Evolutionary conservation across 345 rosid species (phyloP).

Genomic region (Erodium maritimum): DNA sequence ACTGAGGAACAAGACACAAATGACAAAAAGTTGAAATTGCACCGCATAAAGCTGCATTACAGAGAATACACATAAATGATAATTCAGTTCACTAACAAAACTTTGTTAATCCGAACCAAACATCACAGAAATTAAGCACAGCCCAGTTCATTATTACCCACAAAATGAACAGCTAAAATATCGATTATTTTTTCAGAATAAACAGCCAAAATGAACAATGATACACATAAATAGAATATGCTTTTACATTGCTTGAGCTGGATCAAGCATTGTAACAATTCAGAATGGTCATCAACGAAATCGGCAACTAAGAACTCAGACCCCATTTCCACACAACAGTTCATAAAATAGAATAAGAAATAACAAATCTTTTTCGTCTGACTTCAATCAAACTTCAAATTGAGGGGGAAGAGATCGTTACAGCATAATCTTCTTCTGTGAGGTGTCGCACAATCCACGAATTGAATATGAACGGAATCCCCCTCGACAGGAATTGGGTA

Average conservation of each 20-base stretch:
- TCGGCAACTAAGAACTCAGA: not conserved
- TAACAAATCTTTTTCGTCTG: not conserved
- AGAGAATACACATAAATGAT: constrained; percentile 1
- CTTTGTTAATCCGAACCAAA: not conserved
- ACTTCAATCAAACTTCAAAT: not conserved
- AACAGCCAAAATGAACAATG: not conserved
- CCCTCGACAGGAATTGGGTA: constrained; percentile 69
- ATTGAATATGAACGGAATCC: constrained; percentile 80
- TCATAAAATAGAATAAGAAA: no score
- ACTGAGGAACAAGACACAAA: constrained; percentile 77
- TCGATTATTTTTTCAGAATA: not conserved
- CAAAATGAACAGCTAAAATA: not conserved
- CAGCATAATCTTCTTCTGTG: constrained; percentile 66
- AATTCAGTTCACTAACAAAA: constrained; percentile 2
- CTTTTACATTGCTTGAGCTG: no score
- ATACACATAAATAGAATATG: not conserved
- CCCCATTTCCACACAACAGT: not conserved
- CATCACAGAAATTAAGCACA: not conserved
- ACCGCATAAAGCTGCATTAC: constrained; percentile 65
- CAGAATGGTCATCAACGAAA: not conserved
- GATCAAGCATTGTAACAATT: not conserved
- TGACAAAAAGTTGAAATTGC: constrained; percentile 85
- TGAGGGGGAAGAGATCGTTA: constrained; percentile 14
- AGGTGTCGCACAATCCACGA: constrained; percentile 59
- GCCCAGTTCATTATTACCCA: not conserved